Base-by-base conservation (phyloP, 768 basidiomycete genomes). In the Scleroderma bovista region DNA sequence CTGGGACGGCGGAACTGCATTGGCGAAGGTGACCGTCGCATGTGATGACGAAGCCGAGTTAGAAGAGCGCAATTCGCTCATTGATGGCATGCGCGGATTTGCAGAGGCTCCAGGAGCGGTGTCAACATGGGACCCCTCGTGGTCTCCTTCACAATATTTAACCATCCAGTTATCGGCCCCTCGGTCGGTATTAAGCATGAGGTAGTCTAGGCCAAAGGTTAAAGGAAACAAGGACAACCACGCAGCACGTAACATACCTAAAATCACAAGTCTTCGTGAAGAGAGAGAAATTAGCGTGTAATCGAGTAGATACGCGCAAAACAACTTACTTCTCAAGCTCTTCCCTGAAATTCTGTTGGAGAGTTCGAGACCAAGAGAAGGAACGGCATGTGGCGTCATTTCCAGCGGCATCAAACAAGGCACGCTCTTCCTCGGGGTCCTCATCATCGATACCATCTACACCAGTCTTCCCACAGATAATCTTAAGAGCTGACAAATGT, bases 161-260 rank as follows among this genome's bases (percentile, higher is more conserved):
- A 93, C 86, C 90, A 93, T 93, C 67, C 88, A 93, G 65, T 92
- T 91, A 71, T 92, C 90, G 1, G 88, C 84, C 16, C 81, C 66
- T 45, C 91, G 81, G 62, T 93, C 92, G 17, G 93, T 94, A 65
- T 93, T 94, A 46, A 91, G 80, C 86, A 94, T 94, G 39, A 95
- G 74, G 68, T 87, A 92, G 67, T 94, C 91, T 88, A 54, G 52
- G 4, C 17, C 17, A 36, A 34, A 15, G 17, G 26, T 51, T 24
- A 46, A 26, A 20, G 17, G 26, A 17, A 40, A 48, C 20, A 10
- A 37, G 19, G 37, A 15, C 16, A 13, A 15, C 9, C 26, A 5
- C n/a, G 3, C 34, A 17, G 23, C 23, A 22, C 20, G 32, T 24
- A 32, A 44, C 37, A 41, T 42, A 88, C 88, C 88, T 58, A 94